These are phyloP conservation scores for Termitomyces sp. DNA, from an alignment of 768 basidiomycete species.

Conservation along the genomic window DNA sequence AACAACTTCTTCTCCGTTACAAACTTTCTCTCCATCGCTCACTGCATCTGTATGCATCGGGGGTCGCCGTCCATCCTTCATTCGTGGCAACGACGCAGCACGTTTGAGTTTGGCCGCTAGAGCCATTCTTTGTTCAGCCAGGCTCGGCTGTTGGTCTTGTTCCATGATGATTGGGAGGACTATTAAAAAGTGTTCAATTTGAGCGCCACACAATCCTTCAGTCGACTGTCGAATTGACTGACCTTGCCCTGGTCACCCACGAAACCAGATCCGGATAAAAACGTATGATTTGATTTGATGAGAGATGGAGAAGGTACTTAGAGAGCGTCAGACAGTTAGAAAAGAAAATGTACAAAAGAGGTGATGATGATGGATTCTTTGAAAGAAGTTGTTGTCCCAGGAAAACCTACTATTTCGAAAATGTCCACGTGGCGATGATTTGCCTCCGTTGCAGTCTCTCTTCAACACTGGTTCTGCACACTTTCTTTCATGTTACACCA, in stretches of 20 bases:
- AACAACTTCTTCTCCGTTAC: conserved; percentile 32
- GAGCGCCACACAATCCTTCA: conserved; percentile 10
- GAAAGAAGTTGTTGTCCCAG: conserved; percentile 8
- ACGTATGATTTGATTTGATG: not conserved
- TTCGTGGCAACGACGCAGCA: conserved; percentile 85
- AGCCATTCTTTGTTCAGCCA: conserved; percentile 74
- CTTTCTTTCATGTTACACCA: not conserved
- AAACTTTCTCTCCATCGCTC: conserved; percentile 72
- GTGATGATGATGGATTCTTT: conserved; percentile 5
- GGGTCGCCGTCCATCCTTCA: conserved; percentile 86
- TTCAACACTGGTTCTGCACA: not conserved
- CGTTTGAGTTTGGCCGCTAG: conserved; percentile 89
- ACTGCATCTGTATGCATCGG: conserved; percentile 82
- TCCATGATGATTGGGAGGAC: conserved; percentile 29
- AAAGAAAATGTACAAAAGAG: not conserved
- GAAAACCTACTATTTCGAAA: conserved; percentile 12
- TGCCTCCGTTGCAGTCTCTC: conserved; percentile 20
- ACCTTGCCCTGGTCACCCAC: conserved; percentile 15
- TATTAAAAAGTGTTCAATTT: not conserved
- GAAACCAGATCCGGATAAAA: not conserved
- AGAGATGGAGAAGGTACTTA: not conserved
- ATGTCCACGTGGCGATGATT: conserved; percentile 28
- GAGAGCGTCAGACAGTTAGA: not conserved
- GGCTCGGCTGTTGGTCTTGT: conserved; percentile 42
- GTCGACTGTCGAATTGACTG: conserved; percentile 2